Base-by-base conservation (phyloP, 2,329 filamentous ascomycete genomes). In the Ophiostoma pallidulum region DNA sequence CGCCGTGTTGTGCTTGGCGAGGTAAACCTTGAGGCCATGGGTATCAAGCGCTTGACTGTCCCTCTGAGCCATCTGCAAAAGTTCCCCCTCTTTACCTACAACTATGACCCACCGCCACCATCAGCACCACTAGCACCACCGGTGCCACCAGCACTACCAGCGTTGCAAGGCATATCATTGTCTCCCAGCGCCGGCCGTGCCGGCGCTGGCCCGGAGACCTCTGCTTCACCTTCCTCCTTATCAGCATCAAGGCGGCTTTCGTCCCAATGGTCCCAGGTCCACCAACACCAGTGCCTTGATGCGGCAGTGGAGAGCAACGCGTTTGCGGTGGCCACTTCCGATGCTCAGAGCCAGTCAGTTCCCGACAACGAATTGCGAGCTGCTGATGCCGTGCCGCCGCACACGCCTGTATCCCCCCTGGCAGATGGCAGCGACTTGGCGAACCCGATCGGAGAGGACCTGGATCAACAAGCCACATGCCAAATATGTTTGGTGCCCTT, bases 401-500 rank as follows among this genome's bases (percentile, higher is more conserved):
- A n/a, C n/a, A n/a, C n/a, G n/a, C n/a, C n/a, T n/a, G n/a, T n/a
- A n/a, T n/a, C n/a, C n/a, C n/a, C n/a, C n/a, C n/a, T n/a, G n/a
- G n/a, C n/a, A n/a, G n/a, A n/a, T n/a, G n/a, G n/a, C n/a, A n/a
- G n/a, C n/a, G n/a, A n/a, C n/a, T n/a, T n/a, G n/a, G n/a, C n/a
- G n/a, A n/a, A n/a, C n/a, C n/a, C n/a, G n/a, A n/a, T n/a, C 4
- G 10, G 55, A 53, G 29, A 54, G 14, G 44, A 49, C 10, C 43
- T 55, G 16, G 73, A 86, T 56, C 79, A 81, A 18, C 92, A 97
- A 61, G 81, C 86, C 0, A 82, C 77, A 3, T 97, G 92, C 60
- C 80, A 86, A n/a, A 95, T 97, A 45, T 98, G 92, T 60, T 73
- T 94, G 1, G 85, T 88, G 47, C 79, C 86, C 50, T 97, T 87